Percentiles rank a stretch among this genome's conserved stretches.
Conservation (phyloP, 148 eudicot genomes). For the Silene latifolia region DNA sequence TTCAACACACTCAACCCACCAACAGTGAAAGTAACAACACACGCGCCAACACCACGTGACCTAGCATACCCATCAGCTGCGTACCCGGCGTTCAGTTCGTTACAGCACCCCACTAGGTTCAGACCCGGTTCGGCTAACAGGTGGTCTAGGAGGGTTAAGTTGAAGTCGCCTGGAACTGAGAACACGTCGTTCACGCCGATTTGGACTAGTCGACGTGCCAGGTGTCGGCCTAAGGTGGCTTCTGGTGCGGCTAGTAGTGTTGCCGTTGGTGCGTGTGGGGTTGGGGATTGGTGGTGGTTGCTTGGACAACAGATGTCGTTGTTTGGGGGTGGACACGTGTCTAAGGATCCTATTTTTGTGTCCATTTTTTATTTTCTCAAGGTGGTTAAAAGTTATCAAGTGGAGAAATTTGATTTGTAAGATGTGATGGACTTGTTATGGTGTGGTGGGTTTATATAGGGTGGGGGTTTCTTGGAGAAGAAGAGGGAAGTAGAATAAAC, state of each 20-base stretch:
- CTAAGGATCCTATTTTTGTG: slow-evolving; percentile 4
- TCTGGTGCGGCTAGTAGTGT: background rate
- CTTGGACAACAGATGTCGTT: slow-evolving; percentile 3
- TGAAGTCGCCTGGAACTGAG: slow-evolving; percentile 71
- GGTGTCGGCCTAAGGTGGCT: slow-evolving; percentile 50
- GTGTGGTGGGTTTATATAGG: background rate
- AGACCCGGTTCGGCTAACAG: slow-evolving; percentile 67
- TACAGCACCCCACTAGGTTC: slow-evolving; percentile 61
- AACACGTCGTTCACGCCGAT: slow-evolving; percentile 62
- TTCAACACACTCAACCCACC: slow-evolving; percentile 73
- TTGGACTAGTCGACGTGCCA: slow-evolving; percentile 56
- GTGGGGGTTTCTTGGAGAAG: background rate
- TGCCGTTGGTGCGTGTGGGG: background rate
- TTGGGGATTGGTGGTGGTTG: background rate
- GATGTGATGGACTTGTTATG: background rate
- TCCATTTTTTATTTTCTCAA: slow-evolving; percentile 1
- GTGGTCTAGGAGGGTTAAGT: slow-evolving; percentile 63
- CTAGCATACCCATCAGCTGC: slow-evolving; percentile 79
- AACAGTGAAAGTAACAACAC: slow-evolving; percentile 68
- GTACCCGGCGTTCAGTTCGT: slow-evolving; percentile 83
- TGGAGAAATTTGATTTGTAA: background rate
- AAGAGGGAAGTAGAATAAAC: background rate
- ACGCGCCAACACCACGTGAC: slow-evolving; percentile 64
- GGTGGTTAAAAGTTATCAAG: too few species aligned
- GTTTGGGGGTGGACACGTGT: slow-evolving; percentile 6